Evolutionary conservation across 208 protist genomes (phyloP), one percentile per base, ranked within the genome.

Genomic region (Leishmania turanica): DNA sequence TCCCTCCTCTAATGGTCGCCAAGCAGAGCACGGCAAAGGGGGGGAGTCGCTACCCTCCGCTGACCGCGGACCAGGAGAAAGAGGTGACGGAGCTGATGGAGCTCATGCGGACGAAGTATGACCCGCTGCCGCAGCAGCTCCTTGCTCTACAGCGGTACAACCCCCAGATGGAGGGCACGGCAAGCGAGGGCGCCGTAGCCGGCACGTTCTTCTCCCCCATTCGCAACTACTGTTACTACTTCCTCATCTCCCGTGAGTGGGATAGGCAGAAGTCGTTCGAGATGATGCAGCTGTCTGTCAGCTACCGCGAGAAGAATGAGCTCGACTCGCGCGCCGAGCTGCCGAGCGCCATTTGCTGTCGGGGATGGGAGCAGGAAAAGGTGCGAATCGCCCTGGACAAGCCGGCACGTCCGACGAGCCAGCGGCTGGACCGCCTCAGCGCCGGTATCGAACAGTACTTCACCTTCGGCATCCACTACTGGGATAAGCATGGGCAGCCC

Each of bases 221-320:
- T 19, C 88, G 89, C 27, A 60, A 87, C 34, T 89, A 87, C 80
- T 87, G 85, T 34, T 92, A 93, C 83, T 70, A 40, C 19, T 94
- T 91, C 75, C 85, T 94, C 27, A 54, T 82, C 19, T 69, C 88
- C 4, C 84, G 86, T 31, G 60, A 86, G 53, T 96, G 90, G 90
- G 74, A 94, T 51, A 74, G 93, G 24, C 77, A 82, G 42, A 88
- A 88, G 71, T 90, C 92, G 4, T 76, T 92, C 13, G 84, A 85
- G 58, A 93, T 96, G 90, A 19, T 88, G 17, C 40, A 88, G 19
- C 42, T 71, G 1, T 76, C 69, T 2, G 45, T 88, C 37, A 53
- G 72, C 62, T 90, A 91, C 65, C 89, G 90, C 37, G 78, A 79
- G 34, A 34, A 78, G n/a, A 31, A 87, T 51, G 60, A 88, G 60